Percentiles rank a stretch among this genome's conserved stretches.
Conservation (phyloP, 768 basidiomycete genomes). For the Coprinopsis sp. region DNA sequence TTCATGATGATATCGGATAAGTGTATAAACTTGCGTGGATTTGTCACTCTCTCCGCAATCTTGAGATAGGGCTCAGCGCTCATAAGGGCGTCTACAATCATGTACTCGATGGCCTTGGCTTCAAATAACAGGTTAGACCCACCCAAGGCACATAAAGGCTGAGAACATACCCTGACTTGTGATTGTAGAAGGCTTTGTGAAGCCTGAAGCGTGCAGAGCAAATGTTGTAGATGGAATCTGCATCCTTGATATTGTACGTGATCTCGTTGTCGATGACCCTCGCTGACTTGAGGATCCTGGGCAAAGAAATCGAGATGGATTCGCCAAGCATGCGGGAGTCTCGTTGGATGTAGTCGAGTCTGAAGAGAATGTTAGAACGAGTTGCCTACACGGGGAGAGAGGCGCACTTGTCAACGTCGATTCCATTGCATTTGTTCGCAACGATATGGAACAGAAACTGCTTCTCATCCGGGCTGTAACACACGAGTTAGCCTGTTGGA, state of each 20-base stretch:
- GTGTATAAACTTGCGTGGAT: conserved; percentile 56
- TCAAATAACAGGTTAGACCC: conserved; percentile 1
- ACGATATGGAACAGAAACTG: conserved; percentile 81
- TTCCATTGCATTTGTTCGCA: conserved; percentile 73
- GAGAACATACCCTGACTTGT: conserved; percentile 58
- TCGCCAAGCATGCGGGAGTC: conserved; percentile 74
- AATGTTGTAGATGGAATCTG: conserved; percentile 69
- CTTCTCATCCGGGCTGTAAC: conserved; percentile 50
- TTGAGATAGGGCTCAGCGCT: conserved; percentile 61
- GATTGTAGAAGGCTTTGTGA: conserved; percentile 81
- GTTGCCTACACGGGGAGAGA: background rate
- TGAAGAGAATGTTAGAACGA: conserved; percentile 20
- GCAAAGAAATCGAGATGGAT: conserved; percentile 43
- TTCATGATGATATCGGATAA: conserved; percentile 67
- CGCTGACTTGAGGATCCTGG: conserved; percentile 67
- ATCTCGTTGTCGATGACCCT: conserved; percentile 72
- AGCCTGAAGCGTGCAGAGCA: conserved; percentile 71
- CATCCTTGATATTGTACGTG: conserved; percentile 80
- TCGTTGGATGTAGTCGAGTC: conserved; percentile 79
- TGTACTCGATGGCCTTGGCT: conserved; percentile 79
- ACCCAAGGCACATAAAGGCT: background rate
- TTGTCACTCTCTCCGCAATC: conserved; percentile 49
- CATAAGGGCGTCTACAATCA: conserved; percentile 76
- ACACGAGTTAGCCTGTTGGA: background rate
- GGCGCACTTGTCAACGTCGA: conserved; percentile 79